Percentiles rank a stretch among this genome's conserved stretches.
Evolutionary conservation across 2,329 filamentous ascomycete species (phyloP).

Genomic region (Trichoderma citrinoviride): DNA sequence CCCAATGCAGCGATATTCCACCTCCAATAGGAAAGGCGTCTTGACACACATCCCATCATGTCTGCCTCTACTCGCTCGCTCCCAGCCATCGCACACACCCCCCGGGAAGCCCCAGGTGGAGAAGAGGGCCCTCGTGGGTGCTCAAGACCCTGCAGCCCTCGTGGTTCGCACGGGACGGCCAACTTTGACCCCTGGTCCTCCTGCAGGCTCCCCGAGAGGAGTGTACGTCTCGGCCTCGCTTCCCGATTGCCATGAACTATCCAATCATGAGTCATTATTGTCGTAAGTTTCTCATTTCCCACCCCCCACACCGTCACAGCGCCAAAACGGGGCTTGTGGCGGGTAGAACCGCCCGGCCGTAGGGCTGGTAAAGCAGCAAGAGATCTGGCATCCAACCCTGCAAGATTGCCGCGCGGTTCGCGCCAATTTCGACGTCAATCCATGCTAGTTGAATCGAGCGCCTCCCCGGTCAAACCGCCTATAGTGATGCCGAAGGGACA

Average conservation of each 20-base stretch:
- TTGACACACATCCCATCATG: conserved; percentile 18
- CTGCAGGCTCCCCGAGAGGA: conserved; percentile 34
- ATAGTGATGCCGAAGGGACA: background rate
- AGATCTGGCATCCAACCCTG: conserved; percentile 39
- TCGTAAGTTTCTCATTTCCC: conserved; percentile 42
- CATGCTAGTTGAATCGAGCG: conserved; percentile 17
- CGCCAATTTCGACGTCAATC: conserved; percentile 33
- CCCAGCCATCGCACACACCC: background rate
- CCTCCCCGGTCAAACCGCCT: background rate
- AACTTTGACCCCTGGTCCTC: conserved; percentile 26
- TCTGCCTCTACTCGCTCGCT: conserved; percentile 3
- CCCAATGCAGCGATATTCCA: conserved; percentile 34
- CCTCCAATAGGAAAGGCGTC: conserved; percentile 37
- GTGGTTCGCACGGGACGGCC: conserved; percentile 28
- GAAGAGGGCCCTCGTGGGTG: background rate
- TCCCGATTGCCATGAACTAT: conserved; percentile 34
- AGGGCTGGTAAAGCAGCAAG: conserved; percentile 41
- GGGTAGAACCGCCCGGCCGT: conserved; percentile 28
- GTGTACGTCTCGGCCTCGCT: conserved; percentile 45
- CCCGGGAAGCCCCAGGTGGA: background rate
- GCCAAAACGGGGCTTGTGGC: conserved; percentile 31
- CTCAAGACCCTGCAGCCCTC: conserved; percentile 26
- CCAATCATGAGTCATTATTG: conserved; percentile 56
- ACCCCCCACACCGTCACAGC: conserved; percentile 29
- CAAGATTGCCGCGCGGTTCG: conserved; percentile 36